Evolutionary conservation across 225 moss, liverwort and hornwort genomes (phyloP), one percentile per base, ranked within the genome.

Genomic region (Straminergon stramineum): DNA sequence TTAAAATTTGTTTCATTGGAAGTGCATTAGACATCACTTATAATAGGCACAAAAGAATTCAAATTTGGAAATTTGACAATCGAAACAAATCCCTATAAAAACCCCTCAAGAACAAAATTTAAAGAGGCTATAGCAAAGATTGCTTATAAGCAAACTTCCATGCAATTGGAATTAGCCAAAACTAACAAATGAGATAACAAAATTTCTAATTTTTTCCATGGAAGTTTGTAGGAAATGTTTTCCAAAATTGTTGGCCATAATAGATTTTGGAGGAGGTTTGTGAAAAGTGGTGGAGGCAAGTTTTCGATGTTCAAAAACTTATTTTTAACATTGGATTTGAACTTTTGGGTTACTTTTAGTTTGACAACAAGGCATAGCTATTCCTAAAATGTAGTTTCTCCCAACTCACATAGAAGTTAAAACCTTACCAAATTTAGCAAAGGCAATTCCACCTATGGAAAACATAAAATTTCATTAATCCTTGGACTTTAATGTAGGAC

Each of bases 271-370:
- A 4, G n/a, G 6, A 22, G 12, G 68, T 21, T n/a, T n/a, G 37
- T 68, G 7, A 68, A 68, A 68, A 68, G 21, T n/a, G 10, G 21
- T 11, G 4, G 6, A 37, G 6, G 6, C 21, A 68, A 35, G 20
- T 35, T 67, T 67, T 0, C 0, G 0, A 37, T 20, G 20, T n/a
- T 4, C 3, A 21, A 68, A n/a, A 68, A 37, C 0, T 5, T 6
- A n/a, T n/a, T 68, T n/a, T 22, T 37, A n/a, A 21, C 7, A 21
- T 12, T 37, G 12, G 5, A 67, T 67, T 67, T 37, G 67, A 67
- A 37, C 6, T 35, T 67, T 67, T 2, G 1, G 6, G 3, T 37
- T 37, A 67, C 11, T 37, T 35, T 20, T 37, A 20, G 67, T 10
- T 37, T 67, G 20, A 67, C 6, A 68, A 37, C 9, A n/a, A 68